Conservation (phyloP, 73 alveolate species). For the Symbiodinium pilosum region DNA sequence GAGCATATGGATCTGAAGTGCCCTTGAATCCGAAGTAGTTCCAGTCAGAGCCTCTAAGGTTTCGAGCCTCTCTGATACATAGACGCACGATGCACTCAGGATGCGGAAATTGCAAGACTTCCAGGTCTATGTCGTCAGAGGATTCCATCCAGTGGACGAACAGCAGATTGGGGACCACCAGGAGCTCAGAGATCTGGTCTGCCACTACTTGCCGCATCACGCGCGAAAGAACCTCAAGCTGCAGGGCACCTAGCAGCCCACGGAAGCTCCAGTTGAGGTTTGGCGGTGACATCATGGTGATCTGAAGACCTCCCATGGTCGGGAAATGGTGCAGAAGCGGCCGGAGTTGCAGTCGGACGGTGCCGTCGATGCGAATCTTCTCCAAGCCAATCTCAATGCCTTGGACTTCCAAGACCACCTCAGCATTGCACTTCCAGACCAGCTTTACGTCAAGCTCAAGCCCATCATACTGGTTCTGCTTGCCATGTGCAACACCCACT, state of each 20-base stretch:
- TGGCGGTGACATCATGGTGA: constrained; percentile 92
- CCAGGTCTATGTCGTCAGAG: constrained; percentile 44
- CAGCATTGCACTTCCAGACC: constrained; percentile 83
- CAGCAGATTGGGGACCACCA: constrained; percentile 44
- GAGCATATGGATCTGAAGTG: constrained; percentile 73
- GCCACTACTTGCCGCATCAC: constrained; percentile 86
- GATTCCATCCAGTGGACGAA: constrained; percentile 77
- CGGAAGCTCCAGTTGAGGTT: constrained; percentile 76
- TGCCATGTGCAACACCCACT: constrained; percentile 75
- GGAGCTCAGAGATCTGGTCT: neutral
- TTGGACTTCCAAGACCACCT: constrained; percentile 43
- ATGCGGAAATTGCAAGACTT: neutral
- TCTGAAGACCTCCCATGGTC: constrained; percentile 39
- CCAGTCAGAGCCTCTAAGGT: constrained; percentile 74
- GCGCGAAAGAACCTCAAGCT: constrained; percentile 51
- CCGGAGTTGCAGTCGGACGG: constrained; percentile 32
- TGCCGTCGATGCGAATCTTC: constrained; percentile 52
- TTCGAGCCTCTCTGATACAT: constrained; percentile 53
- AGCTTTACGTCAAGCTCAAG: constrained; percentile 66
- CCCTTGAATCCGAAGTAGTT: constrained; percentile 81
- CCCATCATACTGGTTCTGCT: constrained; percentile 80
- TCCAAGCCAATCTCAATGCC: constrained; percentile 68
- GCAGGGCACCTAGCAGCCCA: constrained; percentile 61
- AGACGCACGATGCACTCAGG: constrained; percentile 73
- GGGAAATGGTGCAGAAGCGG: constrained; percentile 52